These are phyloP conservation scores for Aspergillus carbonarius DNA, from an alignment of 2,329 filamentous ascomycete genomes.

Conservation along the genomic window DNA sequence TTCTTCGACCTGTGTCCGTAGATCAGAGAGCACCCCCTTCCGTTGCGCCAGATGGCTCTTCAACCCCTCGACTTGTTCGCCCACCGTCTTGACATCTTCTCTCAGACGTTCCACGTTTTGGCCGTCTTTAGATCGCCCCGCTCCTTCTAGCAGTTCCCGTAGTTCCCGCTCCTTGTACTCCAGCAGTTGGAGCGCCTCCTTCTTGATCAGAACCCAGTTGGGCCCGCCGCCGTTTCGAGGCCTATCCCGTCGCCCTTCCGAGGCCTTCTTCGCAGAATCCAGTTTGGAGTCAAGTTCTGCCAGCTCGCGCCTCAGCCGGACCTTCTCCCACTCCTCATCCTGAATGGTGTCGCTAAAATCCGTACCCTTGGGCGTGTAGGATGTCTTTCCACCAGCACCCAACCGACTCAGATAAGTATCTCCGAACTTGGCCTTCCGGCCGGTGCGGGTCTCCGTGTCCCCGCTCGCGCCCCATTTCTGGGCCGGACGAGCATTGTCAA, in stretches of 20 bases:
- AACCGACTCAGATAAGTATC: slow-evolving; percentile 93
- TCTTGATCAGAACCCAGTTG: slow-evolving; percentile 88
- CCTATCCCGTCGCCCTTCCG: slow-evolving; percentile 59
- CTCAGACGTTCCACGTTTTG: slow-evolving; percentile 72
- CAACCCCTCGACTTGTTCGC: slow-evolving; percentile 88
- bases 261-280: slow-evolving; percentile 72
- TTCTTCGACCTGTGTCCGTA: slow-evolving; percentile 81
- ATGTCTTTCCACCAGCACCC: slow-evolving; percentile 71
- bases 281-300: slow-evolving; percentile 87
- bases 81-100: slow-evolving; percentile 87
- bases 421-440: slow-evolving; percentile 94
- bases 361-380: slow-evolving; percentile 79
- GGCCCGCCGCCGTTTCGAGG: slow-evolving; percentile 65
- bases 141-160: slow-evolving; percentile 68
- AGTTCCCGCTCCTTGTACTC: slow-evolving; percentile 86
- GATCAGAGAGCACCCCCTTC: slow-evolving; percentile 70
- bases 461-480: slow-evolving; percentile 77
- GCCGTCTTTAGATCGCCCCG: slow-evolving; percentile 58
- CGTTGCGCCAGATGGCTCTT: slow-evolving; percentile 77
- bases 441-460: slow-evolving; percentile 77
- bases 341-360: slow-evolving; percentile 84
- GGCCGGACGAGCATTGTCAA: slow-evolving; percentile 71
- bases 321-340: slow-evolving; percentile 95
- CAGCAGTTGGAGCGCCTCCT: slow-evolving; percentile 87
- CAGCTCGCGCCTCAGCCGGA: slow-evolving; percentile 88